Conservation (phyloP, 2,329 filamentous ascomycete species). For the Gaeumannomyces sp. region DNA sequence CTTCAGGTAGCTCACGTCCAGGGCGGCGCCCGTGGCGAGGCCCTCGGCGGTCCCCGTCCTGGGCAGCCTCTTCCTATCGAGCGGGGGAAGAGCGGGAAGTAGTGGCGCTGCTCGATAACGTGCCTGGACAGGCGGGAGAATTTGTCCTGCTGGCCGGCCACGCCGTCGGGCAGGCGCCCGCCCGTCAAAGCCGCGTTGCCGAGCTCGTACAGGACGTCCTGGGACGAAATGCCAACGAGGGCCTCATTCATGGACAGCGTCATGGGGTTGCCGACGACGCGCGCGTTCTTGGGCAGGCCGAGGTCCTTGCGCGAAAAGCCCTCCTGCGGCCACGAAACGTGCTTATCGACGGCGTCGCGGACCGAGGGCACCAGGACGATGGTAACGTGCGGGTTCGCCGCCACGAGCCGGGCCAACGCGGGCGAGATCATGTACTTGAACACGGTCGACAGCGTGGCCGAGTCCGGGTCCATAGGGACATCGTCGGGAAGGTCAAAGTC, state of each 20-base stretch:
- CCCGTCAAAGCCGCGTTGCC: constrained; percentile 65
- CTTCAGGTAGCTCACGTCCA: constrained; percentile 81
- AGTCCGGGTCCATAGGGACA: constrained; percentile 64
- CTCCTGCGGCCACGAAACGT: constrained; percentile 76
- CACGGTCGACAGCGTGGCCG: constrained; percentile 71
- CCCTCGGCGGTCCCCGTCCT: constrained; percentile 56
- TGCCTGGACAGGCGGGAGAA: constrained; percentile 68
- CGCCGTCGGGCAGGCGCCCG: constrained; percentile 33
- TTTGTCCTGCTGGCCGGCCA: constrained; percentile 45
- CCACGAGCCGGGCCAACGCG: constrained; percentile 63
- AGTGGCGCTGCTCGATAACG: constrained; percentile 84
- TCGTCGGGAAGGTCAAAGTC: constrained; percentile 71
- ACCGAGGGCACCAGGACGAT: constrained; percentile 78
- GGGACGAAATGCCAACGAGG: constrained; percentile 71
- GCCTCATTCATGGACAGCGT: constrained; percentile 83
- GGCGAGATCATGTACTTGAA: constrained; percentile 77
- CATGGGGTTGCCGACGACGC: constrained; percentile 84
- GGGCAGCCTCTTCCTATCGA: constrained; percentile 60
- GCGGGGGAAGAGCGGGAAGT: constrained; percentile 80
- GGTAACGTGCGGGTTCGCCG: constrained; percentile 68
- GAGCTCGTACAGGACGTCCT: constrained; percentile 80
- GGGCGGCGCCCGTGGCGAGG: constrained; percentile 63
- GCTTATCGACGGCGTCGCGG: constrained; percentile 73
- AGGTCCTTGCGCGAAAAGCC: constrained; percentile 62
- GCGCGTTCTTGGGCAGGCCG: constrained; percentile 69